Conservation (phyloP, 192 early-diverging fungal genomes). For the Oehlia diaphana region DNA sequence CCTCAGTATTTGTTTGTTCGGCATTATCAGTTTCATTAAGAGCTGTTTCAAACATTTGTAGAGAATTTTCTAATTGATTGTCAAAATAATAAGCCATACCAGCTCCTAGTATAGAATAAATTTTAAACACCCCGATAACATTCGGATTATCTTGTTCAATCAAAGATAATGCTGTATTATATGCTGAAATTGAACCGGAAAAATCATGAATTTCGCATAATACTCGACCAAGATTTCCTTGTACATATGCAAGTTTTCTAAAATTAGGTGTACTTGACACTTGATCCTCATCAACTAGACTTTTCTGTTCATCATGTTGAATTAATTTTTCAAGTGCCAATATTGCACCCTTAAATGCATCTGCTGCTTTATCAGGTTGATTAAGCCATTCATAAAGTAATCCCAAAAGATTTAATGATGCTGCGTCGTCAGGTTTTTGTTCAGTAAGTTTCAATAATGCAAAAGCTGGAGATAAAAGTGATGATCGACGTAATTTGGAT, state of each 20-base stretch:
- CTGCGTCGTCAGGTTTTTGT: slow-evolving; percentile 53
- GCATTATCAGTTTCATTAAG: slow-evolving; percentile 51
- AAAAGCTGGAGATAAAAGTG: slow-evolving; percentile 55
- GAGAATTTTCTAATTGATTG: slow-evolving; percentile 61
- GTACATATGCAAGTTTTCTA: slow-evolving; percentile 46
- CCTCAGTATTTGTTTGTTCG: slow-evolving; percentile 28
- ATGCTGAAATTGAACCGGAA: slow-evolving; percentile 56
- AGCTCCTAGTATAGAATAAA: slow-evolving; percentile 57
- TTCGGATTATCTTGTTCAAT: slow-evolving; percentile 27
- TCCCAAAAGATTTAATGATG: slow-evolving; percentile 69
- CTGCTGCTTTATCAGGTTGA: slow-evolving; percentile 64
- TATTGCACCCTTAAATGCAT: slow-evolving; percentile 59
- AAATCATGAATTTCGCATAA: slow-evolving; percentile 65
- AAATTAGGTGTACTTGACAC: not conserved
- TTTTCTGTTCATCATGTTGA: not conserved
- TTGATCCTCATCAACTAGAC: slow-evolving; percentile 32
- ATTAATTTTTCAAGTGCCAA: slow-evolving; percentile 34
- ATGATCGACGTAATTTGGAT: slow-evolving; percentile 23
- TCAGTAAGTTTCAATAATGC: slow-evolving; percentile 68
- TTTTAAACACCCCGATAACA: slow-evolving; percentile 21
- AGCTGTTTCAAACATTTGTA: slow-evolving; percentile 74
- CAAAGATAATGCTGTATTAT: slow-evolving; percentile 41
- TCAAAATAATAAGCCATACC: slow-evolving; percentile 80
- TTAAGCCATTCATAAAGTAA: slow-evolving; percentile 75
- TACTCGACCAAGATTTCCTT: slow-evolving; percentile 69